A percentile compares a stretch with the other conserved stretches of the same genome.
Evolutionary conservation across 2,329 filamentous ascomycete genomes (phyloP).

Genomic region (Fusarium sp.): DNA sequence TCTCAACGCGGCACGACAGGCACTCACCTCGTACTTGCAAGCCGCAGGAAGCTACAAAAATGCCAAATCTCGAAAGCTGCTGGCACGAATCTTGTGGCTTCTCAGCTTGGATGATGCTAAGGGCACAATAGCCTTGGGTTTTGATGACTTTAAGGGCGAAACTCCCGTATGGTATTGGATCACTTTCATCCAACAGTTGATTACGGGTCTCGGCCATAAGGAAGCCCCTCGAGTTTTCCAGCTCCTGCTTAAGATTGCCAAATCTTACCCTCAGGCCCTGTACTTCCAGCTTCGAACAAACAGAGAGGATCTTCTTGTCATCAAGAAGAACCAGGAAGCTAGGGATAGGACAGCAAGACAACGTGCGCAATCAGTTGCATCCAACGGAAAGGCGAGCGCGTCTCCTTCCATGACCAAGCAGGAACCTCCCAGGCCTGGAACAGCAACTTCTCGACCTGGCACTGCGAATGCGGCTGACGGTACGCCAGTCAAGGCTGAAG

Average conservation of each 20-base stretch:
- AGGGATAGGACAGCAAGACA: constrained; percentile 73
- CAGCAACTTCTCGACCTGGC: constrained; percentile 61
- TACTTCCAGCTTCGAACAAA: constrained; percentile 97
- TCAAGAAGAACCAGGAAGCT: constrained; percentile 88
- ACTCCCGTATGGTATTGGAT: constrained; percentile 99
- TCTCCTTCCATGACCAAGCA: constrained; percentile 67
- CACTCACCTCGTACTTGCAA: constrained; percentile 95
- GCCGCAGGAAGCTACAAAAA: constrained; percentile 97
- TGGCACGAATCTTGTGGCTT: constrained; percentile 94
- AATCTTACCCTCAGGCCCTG: constrained; percentile 92
- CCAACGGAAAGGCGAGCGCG: constrained; percentile 60
- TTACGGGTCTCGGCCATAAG: constrained; percentile 90
- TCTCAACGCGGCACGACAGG: constrained; percentile 87
- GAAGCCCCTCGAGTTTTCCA: constrained; percentile 89
- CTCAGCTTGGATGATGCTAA: constrained; percentile 92
- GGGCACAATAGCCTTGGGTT: constrained; percentile 84
- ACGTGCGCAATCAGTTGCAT: constrained; percentile 61
- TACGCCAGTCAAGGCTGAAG: constrained; percentile 61
- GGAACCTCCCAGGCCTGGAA: constrained; percentile 60
- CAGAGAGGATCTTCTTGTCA: constrained; percentile 90
- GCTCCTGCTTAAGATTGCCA: constrained; percentile 93
- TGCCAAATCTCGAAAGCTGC: constrained; percentile 92
- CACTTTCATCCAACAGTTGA: constrained; percentile 95
- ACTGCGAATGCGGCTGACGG: constrained; percentile 64
- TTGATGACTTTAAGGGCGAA: constrained; percentile 97